A percentile compares a stretch with the other conserved stretches of the same genome.
Evolutionary conservation across 2,329 filamentous ascomycete species (phyloP).

Genomic region (Fusarium coffeatum): DNA sequence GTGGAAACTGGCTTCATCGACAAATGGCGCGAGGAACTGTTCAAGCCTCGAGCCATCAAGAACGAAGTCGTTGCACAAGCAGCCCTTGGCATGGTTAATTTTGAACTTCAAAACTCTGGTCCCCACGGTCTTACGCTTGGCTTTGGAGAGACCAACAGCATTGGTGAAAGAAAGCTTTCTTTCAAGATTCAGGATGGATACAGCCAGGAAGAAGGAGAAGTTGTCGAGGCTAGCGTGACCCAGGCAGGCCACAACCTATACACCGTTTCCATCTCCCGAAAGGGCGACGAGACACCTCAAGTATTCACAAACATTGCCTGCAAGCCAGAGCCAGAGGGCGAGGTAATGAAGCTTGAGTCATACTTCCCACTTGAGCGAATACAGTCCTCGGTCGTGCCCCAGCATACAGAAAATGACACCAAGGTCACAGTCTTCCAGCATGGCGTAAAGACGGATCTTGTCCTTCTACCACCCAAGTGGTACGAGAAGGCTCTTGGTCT

Average conservation of each 20-base stretch:
- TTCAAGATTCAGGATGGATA: conserved; percentile 71
- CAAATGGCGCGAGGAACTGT: conserved; percentile 85
- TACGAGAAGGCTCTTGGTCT: conserved; percentile 87
- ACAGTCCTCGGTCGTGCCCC: conserved; percentile 78
- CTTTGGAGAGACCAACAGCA: conserved; percentile 60
- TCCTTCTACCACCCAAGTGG: conserved; percentile 76
- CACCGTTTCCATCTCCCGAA: conserved; percentile 59
- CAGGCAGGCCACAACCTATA: conserved; percentile 62
- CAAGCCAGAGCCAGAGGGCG: conserved; percentile 48
- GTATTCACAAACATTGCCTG: conserved; percentile 61
- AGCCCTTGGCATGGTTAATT: conserved; percentile 77
- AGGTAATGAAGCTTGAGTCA: conserved; percentile 51
- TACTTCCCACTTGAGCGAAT: conserved; percentile 87
- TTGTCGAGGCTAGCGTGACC: conserved; percentile 64
- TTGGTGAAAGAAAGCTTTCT: conserved; percentile 59
- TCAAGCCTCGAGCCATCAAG: conserved; percentile 69
- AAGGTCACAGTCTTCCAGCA: conserved; percentile 82
- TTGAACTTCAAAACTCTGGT: conserved; percentile 55
- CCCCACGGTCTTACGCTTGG: conserved; percentile 66
- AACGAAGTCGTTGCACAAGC: conserved; percentile 88
- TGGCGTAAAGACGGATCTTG: conserved; percentile 69
- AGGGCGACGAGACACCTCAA: conserved; percentile 52
- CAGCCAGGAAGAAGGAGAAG: conserved; percentile 71
- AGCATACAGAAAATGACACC: conserved; percentile 63
- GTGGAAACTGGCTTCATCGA: conserved; percentile 98